A percentile compares a stretch with the other conserved stretches of the same genome.
Evolutionary conservation across 768 basidiomycete species (phyloP).

Genomic region (Postia placenta): DNA sequence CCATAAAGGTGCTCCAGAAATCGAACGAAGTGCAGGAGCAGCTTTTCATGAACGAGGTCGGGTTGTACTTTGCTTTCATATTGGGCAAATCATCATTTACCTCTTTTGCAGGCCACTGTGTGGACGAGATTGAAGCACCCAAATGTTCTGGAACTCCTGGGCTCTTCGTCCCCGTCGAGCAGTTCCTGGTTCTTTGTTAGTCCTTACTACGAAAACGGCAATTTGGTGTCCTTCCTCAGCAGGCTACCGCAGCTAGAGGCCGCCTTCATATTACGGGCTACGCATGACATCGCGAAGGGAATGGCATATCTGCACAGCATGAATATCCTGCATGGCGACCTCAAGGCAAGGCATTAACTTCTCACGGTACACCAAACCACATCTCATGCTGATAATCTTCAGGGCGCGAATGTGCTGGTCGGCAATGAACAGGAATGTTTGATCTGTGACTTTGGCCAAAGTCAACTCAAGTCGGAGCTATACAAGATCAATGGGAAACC

Average conservation of each 20-base stretch:
- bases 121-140: slow-evolving; percentile 67
- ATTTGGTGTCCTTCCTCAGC: slow-evolving; percentile 53
- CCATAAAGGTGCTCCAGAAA: slow-evolving; percentile 65
- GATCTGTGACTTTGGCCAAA: slow-evolving; percentile 80
- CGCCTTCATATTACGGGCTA: slow-evolving; percentile 49
- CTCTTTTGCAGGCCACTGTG: slow-evolving; percentile 24
- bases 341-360: slow-evolving; percentile 66
- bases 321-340: slow-evolving; percentile 71
- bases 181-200: slow-evolving; percentile 48
- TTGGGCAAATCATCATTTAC: neutral
- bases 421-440: slow-evolving; percentile 60
- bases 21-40: slow-evolving; percentile 51
- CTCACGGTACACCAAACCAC: no score
- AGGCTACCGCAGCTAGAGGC: slow-evolving; percentile 22
- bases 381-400: neutral
- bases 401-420: slow-evolving; percentile 74
- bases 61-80: neutral
- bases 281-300: slow-evolving; percentile 70
- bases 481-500: slow-evolving; percentile 49
- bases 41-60: slow-evolving; percentile 39
- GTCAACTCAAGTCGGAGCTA: slow-evolving; percentile 69
- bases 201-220: slow-evolving; percentile 62
- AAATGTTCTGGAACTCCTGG: slow-evolving; percentile 68
- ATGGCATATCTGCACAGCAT: slow-evolving; percentile 73
- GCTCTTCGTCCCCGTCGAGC: slow-evolving; percentile 66